Conservation (phyloP, 2,329 filamentous ascomycete genomes). For the Pseudogymnoascus sp. region DNA sequence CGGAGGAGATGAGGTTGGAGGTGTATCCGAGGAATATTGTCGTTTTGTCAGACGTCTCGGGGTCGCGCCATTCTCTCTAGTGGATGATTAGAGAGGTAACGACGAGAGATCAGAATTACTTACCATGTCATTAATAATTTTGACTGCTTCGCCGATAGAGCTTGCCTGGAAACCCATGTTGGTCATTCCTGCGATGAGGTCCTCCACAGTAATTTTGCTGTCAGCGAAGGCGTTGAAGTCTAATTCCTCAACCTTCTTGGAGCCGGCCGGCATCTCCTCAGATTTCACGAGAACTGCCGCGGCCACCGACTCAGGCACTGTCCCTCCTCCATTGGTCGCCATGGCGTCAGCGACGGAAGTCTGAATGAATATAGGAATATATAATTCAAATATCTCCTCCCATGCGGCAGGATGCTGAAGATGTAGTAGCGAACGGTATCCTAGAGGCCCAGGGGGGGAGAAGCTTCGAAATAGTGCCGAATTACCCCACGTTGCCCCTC, state of each 20-base stretch:
- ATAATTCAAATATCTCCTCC: not conserved
- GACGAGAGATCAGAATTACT: not conserved
- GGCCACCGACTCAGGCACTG: constrained; percentile 56
- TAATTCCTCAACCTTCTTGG: constrained; percentile 79
- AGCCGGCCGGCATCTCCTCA: constrained; percentile 68
- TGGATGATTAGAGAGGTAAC: constrained; percentile 6
- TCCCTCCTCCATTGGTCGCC: not conserved
- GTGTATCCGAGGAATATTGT: constrained; percentile 98
- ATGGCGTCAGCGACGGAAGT: not conserved
- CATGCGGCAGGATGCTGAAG: not conserved
- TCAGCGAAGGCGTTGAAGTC: constrained; percentile 81
- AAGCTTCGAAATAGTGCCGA: not conserved
- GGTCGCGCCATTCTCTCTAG: constrained; percentile 72
- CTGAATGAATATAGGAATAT: not conserved
- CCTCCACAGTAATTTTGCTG: constrained; percentile 72
- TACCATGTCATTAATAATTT: constrained; percentile 96
- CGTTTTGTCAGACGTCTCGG: constrained; percentile 69
- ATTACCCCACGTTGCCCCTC: constrained; percentile 8
- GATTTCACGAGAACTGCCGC: constrained; percentile 82
- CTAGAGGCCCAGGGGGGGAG: not conserved
- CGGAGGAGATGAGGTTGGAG: constrained; percentile 94
- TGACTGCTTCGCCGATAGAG: constrained; percentile 76
- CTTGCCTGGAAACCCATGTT: constrained; percentile 81
- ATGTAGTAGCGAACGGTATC: not conserved
- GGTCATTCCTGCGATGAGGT: constrained; percentile 74